Conservation (phyloP, 164 flowering plant species). For the Vitis rotundifolia region DNA sequence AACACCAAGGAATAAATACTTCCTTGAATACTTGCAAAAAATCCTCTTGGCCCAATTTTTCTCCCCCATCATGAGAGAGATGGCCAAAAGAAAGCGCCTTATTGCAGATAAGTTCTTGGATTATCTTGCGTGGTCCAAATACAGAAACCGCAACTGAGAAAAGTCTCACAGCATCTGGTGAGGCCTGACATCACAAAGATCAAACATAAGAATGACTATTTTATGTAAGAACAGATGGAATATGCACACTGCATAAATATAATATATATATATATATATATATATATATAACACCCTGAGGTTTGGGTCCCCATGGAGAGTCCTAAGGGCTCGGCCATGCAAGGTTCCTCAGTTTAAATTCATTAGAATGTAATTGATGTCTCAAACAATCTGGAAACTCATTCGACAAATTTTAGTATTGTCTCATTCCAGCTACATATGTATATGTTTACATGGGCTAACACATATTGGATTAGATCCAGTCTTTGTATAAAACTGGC, state of each 20-base stretch:
- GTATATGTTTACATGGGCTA: not conserved
- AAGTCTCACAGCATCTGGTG: slow-evolving; percentile 57
- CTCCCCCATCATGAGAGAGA: slow-evolving; percentile 23
- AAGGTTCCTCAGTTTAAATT: not conserved
- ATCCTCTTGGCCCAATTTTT: slow-evolving; percentile 22
- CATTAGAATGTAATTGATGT: not conserved
- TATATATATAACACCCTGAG: too few relatives aligned
- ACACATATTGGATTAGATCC: not conserved
- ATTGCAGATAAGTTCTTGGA: slow-evolving; percentile 28
- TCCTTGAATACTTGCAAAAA: slow-evolving; percentile 61
- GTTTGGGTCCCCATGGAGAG: too few relatives aligned
- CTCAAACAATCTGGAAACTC: not conserved
- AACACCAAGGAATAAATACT: slow-evolving; percentile 81
- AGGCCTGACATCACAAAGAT: slow-evolving; percentile 50
- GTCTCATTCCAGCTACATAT: not conserved
- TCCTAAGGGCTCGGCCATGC: too few relatives aligned
- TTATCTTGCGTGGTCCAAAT: slow-evolving; percentile 71
- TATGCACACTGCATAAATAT: too few relatives aligned
- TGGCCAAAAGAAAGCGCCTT: slow-evolving; percentile 10
- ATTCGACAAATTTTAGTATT: not conserved
- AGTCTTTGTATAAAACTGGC: too few relatives aligned
- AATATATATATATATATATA: not conserved
- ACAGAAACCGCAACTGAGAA: slow-evolving; percentile 54
- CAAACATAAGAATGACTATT: not conserved
- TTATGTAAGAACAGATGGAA: not conserved